These are phyloP conservation scores for Coemansia sp. DNA, from an alignment of 192 early-diverging fungal genomes.

Conservation along the genomic window DNA sequence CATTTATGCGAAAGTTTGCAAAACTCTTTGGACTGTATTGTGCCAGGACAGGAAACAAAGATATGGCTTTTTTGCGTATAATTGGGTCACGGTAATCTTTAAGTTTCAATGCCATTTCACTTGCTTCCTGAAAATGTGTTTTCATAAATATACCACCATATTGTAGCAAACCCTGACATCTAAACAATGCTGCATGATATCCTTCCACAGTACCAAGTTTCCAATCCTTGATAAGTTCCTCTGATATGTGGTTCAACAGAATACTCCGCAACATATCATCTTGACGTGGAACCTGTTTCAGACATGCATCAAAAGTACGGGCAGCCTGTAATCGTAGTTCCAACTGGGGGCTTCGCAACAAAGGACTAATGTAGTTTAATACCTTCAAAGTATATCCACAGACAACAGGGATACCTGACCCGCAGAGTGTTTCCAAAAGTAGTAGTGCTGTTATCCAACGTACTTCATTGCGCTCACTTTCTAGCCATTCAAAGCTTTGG, in stretches of 20 bases:
- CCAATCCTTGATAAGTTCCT: slow-evolving; percentile 77
- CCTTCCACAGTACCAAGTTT: slow-evolving; percentile 69
- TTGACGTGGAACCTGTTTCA: slow-evolving; percentile 78
- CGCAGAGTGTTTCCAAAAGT: slow-evolving; percentile 25
- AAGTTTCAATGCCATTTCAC: slow-evolving; percentile 71
- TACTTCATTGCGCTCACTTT: slow-evolving; percentile 16
- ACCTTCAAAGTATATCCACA: slow-evolving; percentile 79
- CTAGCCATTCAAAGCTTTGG: slow-evolving; percentile 32
- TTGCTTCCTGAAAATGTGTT: slow-evolving; percentile 67
- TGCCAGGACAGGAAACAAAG: slow-evolving; percentile 78
- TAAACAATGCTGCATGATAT: slow-evolving; percentile 82
- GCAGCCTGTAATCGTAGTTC: slow-evolving; percentile 80
- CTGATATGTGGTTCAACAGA: slow-evolving; percentile 77
- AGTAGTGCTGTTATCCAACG: slow-evolving; percentile 26
- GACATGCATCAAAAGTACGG: slow-evolving; percentile 73
- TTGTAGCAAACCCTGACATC: slow-evolving; percentile 71
- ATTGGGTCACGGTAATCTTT: slow-evolving; percentile 75
- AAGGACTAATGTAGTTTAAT: slow-evolving; percentile 83
- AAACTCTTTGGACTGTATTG: slow-evolving; percentile 72
- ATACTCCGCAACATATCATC: slow-evolving; percentile 61
- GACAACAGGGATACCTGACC: slow-evolving; percentile 66
- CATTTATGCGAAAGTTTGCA: slow-evolving; percentile 26
- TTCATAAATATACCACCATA: slow-evolving; percentile 85
- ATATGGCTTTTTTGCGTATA: slow-evolving; percentile 77
- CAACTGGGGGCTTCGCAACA: slow-evolving; percentile 73